Evolutionary conservation across 169 alveolate species (phyloP).

Genomic region (Cryptosporidium ubiquitum): DNA sequence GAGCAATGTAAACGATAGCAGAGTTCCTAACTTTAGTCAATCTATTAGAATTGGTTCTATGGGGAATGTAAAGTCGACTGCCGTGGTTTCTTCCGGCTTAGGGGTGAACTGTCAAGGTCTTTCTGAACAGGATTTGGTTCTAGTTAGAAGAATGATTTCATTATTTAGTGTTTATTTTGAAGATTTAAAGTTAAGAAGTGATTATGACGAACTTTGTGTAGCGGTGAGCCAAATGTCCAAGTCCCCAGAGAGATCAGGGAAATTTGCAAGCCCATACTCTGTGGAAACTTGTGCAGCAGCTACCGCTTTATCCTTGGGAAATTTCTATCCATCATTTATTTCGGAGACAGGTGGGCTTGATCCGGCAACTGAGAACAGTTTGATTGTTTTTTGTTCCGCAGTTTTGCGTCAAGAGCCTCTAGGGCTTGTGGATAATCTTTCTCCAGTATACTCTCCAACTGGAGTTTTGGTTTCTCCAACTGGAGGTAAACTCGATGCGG

Average conservation of each 20-base stretch:
- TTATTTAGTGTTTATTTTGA: not conserved
- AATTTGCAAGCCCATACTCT: not conserved
- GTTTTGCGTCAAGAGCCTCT: conserved; percentile 35
- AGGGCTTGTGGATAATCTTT: conserved; percentile 8
- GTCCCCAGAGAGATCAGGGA: not conserved
- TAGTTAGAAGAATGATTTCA: conserved; percentile 38
- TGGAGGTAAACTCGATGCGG: conserved; percentile 32
- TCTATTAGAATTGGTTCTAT: conserved; percentile 26
- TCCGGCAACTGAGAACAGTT: conserved; percentile 23
- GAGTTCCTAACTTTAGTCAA: conserved; percentile 18
- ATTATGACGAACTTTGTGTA: conserved; percentile 65
- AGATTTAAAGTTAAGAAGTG: conserved; percentile 8
- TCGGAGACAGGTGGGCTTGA: conserved; percentile 30
- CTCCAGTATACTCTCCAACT: conserved; percentile 38
- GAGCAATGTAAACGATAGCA: conserved; percentile 37
- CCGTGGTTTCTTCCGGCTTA: not conserved
- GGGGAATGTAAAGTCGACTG: not conserved
- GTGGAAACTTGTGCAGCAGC: conserved; percentile 40
- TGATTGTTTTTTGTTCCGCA: conserved; percentile 22
- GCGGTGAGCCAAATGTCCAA: conserved; percentile 50
- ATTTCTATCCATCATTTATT: conserved; percentile 37
- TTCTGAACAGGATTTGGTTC: not conserved
- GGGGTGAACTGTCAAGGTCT: conserved; percentile 42
- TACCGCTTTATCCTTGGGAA: conserved; percentile 27
- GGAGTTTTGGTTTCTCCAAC: conserved; percentile 52